Conservation (phyloP, 768 basidiomycete species). For the Tricholoma hemisulphureum region DNA sequence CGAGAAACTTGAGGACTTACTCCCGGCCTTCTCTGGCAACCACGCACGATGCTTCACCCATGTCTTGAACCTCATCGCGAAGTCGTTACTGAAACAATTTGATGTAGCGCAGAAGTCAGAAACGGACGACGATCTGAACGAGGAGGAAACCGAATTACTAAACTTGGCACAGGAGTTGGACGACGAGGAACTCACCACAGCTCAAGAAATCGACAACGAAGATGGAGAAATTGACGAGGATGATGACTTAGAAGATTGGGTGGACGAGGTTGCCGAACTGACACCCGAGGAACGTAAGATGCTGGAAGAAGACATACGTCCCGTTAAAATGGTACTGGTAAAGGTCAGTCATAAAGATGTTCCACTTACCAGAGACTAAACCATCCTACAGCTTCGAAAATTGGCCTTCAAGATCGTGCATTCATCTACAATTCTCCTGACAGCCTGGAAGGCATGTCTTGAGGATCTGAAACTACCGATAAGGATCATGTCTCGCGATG, state of each 20-base stretch:
- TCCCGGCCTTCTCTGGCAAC: slow-evolving; percentile 27
- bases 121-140: slow-evolving; percentile 31
- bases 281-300: slow-evolving; percentile 9
- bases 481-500: slow-evolving; percentile 36
- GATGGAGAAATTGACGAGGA: slow-evolving; percentile 15
- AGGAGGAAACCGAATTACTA: slow-evolving; percentile 1
- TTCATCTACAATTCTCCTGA: slow-evolving; percentile 21
- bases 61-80: not conserved
- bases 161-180: not conserved
- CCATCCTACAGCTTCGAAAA: slow-evolving; percentile 18
- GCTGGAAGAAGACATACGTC: slow-evolving; percentile 19
- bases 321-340: slow-evolving; percentile 24
- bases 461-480: slow-evolving; percentile 8
- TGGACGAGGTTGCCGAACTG: slow-evolving; percentile 16
- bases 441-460: slow-evolving; percentile 17
- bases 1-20: slow-evolving; percentile 12
- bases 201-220: slow-evolving; percentile 4
- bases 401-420: slow-evolving; percentile 21
- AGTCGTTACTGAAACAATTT: slow-evolving; percentile 1
- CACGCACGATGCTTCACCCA: not conserved
- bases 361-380: not conserved
- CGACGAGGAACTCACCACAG: not conserved
- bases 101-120: slow-evolving; percentile 33
- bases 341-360: slow-evolving; percentile 28
- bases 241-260: slow-evolving; percentile 20